Evolutionary conservation across 83 land plant genomes (phyloP), one percentile per base, ranked within the genome.

Genomic region (Larix sibirica): DNA sequence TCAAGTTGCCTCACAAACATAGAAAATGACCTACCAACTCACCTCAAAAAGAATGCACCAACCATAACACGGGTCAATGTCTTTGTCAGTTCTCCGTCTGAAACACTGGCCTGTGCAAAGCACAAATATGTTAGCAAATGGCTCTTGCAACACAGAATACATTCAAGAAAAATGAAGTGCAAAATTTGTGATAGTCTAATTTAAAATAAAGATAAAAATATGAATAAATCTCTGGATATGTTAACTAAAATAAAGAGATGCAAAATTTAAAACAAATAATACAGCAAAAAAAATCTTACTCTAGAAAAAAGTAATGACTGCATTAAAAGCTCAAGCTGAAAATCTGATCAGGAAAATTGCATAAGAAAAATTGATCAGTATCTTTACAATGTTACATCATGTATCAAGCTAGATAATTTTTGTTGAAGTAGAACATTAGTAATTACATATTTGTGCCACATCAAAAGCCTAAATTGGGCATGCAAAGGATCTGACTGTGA

Each of bases 251-350:
- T 33, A 50, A 9, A 50, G 56, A 74, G 26, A 7, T 26, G 21
- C 65, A 77, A 85, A 44, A 63, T 58, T 33, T 36, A 10, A 59
- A 59, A 59, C 28, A 76, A 62, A 17, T 16, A 7, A 38, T 26
- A 63, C 47, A 79, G 1, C 38, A 69, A 14, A 62, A n/a, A 67
- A 62, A 73, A 75, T 2, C 79, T 77, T 91, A 97, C 99, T 94
- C 99, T 90, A 75, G 95, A 93, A 83, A 96, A 94, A 54, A 81
- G 81, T 36, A 97, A 92, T 60, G 96, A 93, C 82, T 97, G 99
- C 92, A 96, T 88, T 89, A 96, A 83, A 76, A 97, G 90, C 75
- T 97, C 99, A 61, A 97, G 92, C 90, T 87, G 98, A 70, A 96
- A 96, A 76, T 94, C 99, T 97, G 94, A 80, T 86, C 81, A 64